Evolutionary conservation across 441 rosid genomes (phyloP).

Genomic region (Pelargonium cotyledonis): DNA sequence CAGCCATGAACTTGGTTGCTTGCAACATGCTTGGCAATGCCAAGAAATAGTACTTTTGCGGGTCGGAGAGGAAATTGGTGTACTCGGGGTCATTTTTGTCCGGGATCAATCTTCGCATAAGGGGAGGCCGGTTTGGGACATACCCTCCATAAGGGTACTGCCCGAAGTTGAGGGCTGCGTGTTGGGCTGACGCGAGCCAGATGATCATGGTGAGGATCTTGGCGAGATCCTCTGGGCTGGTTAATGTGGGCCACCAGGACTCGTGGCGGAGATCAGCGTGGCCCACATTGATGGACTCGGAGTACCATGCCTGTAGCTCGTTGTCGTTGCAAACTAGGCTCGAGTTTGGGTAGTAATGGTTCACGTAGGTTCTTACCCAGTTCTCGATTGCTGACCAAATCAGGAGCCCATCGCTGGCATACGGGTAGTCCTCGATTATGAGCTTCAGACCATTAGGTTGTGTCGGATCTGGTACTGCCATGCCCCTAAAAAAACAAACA

Average conservation of each 20-base stretch:
- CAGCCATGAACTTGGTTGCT: slow-evolving; percentile 94
- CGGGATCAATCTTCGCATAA: slow-evolving; percentile 80
- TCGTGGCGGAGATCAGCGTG: slow-evolving; percentile 68
- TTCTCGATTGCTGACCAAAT: slow-evolving; percentile 75
- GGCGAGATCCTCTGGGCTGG: slow-evolving; percentile 43
- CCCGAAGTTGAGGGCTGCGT: slow-evolving; percentile 90
- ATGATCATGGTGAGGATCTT: slow-evolving; percentile 63
- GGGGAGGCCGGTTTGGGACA: slow-evolving; percentile 81
- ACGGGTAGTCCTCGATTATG: slow-evolving; percentile 82
- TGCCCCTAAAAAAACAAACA: slow-evolving; percentile 45
- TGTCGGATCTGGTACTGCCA: slow-evolving; percentile 79
- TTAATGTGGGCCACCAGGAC: slow-evolving; percentile 84
- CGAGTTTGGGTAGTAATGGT: slow-evolving; percentile 58
- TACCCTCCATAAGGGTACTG: slow-evolving; percentile 92
- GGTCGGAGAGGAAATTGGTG: slow-evolving; percentile 49
- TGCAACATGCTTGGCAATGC: slow-evolving; percentile 79
- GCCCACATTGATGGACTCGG: slow-evolving; percentile 70
- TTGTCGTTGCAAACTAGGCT: slow-evolving; percentile 44
- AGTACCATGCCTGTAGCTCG: slow-evolving; percentile 83
- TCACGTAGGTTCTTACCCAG: slow-evolving; percentile 80
- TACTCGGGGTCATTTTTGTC: slow-evolving; percentile 64
- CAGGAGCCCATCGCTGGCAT: slow-evolving; percentile 79
- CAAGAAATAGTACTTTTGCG: slow-evolving; percentile 62
- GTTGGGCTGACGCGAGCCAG: slow-evolving; percentile 96
- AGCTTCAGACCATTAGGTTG: slow-evolving; percentile 84